Conservation (phyloP, 441 rosid genomes). For the Pelargonium myrrhifolium region DNA sequence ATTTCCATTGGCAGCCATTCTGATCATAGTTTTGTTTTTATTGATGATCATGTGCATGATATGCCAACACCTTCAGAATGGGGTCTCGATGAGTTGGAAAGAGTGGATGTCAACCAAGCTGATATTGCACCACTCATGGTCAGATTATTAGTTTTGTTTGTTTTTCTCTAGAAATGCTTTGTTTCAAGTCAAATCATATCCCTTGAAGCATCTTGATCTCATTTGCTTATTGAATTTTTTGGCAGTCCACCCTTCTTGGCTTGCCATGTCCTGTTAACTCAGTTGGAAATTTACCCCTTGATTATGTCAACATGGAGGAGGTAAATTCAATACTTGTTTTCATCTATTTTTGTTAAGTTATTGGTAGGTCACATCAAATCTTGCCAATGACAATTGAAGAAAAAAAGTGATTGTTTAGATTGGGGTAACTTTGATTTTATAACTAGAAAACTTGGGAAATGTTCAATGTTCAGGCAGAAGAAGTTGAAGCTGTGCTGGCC, state of each 20-base stretch:
- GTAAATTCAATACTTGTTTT: slow-evolving; percentile 32
- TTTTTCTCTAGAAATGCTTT: slow-evolving; percentile 12
- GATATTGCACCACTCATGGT: slow-evolving; percentile 97
- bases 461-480: slow-evolving; percentile 54
- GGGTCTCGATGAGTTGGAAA: slow-evolving; percentile 73
- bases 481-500: slow-evolving; percentile 86
- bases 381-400: not conserved
- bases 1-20: slow-evolving; percentile 35
- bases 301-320: slow-evolving; percentile 62
- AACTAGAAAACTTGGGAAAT: slow-evolving; percentile 3
- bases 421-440: slow-evolving; percentile 10
- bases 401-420: slow-evolving; percentile 5
- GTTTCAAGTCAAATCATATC: slow-evolving; percentile 7
- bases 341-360: not conserved
- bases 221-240: slow-evolving; percentile 22
- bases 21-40: slow-evolving; percentile 48
- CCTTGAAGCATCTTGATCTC: slow-evolving; percentile 20
- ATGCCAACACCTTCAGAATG: slow-evolving; percentile 74
- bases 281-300: slow-evolving; percentile 90
- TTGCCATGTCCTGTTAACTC: slow-evolving; percentile 87
- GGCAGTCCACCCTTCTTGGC: slow-evolving; percentile 92
- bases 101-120: slow-evolving; percentile 97
- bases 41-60: slow-evolving; percentile 88
- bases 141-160: slow-evolving; percentile 14
- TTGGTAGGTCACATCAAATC: not conserved